Evolutionary conservation across 768 basidiomycete species (phyloP).

Genomic region (Boletus fagicola): DNA sequence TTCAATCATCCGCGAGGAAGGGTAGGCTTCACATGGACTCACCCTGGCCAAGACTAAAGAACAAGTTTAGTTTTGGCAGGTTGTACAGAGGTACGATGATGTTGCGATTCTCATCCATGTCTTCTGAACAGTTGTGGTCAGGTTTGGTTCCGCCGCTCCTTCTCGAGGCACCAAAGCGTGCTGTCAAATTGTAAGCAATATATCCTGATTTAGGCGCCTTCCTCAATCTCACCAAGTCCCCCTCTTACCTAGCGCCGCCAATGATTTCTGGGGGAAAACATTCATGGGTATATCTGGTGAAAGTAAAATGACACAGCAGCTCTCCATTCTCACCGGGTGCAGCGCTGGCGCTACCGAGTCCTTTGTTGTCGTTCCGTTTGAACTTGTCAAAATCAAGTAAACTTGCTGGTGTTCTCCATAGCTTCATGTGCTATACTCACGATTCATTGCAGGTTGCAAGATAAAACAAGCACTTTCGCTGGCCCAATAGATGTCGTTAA

Average conservation of each 20-base stretch:
- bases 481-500: constrained; percentile 92
- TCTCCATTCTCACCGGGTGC: constrained; percentile 91
- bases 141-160: constrained; percentile 94
- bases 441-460: constrained; percentile 63
- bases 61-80: constrained; percentile 56
- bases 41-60: not conserved
- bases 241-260: constrained; percentile 56
- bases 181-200: constrained; percentile 80
- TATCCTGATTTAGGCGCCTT: not conserved
- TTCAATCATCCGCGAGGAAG: constrained; percentile 85
- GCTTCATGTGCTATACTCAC: not conserved
- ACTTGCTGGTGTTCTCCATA: constrained; percentile 21
- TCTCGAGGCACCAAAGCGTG: constrained; percentile 96
- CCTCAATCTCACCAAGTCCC: not conserved
- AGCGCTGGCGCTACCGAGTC: constrained; percentile 95
- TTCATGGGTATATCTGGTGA: constrained; percentile 63
- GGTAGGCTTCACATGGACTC: constrained; percentile 48
- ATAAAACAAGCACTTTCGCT: constrained; percentile 85
- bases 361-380: constrained; percentile 94
- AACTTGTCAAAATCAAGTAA: constrained; percentile 86
- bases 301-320: constrained; percentile 79
- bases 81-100: constrained; percentile 74
- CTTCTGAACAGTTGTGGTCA: constrained; percentile 24
- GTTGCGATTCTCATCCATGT: not conserved
- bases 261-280: constrained; percentile 95